phyloP scores from a whole-genome alignment of 2,329 filamentous ascomycete species.

The Nannizzia gypsea region DNA sequence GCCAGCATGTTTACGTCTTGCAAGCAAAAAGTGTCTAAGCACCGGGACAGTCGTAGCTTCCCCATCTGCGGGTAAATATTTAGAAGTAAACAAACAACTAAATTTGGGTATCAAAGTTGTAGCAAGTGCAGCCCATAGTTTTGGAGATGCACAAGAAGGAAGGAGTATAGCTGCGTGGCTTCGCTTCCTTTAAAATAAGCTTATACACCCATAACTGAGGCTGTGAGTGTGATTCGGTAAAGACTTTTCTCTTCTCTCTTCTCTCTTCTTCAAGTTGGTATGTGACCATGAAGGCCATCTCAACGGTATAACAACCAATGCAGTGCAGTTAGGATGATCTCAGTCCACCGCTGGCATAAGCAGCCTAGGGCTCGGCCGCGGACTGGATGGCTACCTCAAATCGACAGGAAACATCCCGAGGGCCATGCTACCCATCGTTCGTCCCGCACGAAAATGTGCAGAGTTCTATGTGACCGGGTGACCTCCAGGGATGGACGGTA shows the following conservation, averaged over 20 bases:
- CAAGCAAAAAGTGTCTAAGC: background rate
- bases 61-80: background rate
- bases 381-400: too few relatives aligned
- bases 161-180: background rate
- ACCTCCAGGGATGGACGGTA: background rate
- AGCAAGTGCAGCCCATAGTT: background rate
- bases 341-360: too few relatives aligned
- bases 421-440: background rate
- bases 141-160: background rate
- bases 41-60: background rate
- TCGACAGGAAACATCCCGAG: too few relatives aligned
- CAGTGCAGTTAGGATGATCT: too few relatives aligned
- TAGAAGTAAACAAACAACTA: background rate
- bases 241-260: too few relatives aligned
- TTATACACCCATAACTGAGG: too few relatives aligned
- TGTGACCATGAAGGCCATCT: too few relatives aligned
- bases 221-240: too few relatives aligned
- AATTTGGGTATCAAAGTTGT: background rate
- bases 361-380: too few relatives aligned
- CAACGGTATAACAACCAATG: too few relatives aligned
- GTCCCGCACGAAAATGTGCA: background rate
- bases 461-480: background rate
- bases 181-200: background rate
- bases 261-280: too few relatives aligned
- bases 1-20: background rate